Evolutionary conservation across 495 filamentous ascomycete genomes (phyloP).

Genomic region (Penicillium odoratum): DNA sequence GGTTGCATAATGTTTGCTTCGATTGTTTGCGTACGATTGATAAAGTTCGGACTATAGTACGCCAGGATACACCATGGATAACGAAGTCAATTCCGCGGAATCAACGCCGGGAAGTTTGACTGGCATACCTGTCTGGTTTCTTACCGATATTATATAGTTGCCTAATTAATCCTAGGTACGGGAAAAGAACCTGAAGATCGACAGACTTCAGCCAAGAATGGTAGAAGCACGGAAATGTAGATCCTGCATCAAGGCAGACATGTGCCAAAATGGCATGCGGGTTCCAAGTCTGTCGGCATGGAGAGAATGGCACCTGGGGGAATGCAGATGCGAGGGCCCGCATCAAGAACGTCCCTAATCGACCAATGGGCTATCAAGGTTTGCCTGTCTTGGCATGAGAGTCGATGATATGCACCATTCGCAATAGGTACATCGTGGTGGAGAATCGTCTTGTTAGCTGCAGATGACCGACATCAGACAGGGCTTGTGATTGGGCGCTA

Average conservation of each 20-base stretch:
- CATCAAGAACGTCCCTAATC: constrained; percentile 18
- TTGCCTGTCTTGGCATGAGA: constrained; percentile 12
- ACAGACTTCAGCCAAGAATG: background rate
- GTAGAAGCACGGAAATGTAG: constrained; percentile 1
- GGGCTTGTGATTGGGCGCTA: constrained; percentile 33
- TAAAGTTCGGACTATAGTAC: background rate
- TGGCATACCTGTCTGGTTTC: background rate
- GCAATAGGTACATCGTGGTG: constrained; percentile 17
- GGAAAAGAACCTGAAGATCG: constrained; percentile 1
- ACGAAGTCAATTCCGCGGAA: constrained; percentile 1
- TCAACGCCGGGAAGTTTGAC: background rate
- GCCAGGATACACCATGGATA: constrained; percentile 1
- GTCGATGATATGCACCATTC: constrained; percentile 22
- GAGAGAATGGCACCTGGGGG: constrained; percentile 22
- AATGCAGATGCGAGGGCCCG: constrained; percentile 36
- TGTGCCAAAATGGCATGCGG: constrained; percentile 12
- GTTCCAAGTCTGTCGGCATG: constrained; percentile 5
- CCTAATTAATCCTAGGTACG: constrained; percentile 1
- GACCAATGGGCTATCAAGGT: constrained; percentile 22
- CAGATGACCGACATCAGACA: constrained; percentile 31
- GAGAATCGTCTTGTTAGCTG: constrained; percentile 32
- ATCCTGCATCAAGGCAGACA: constrained; percentile 1
- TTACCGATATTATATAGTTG: background rate
- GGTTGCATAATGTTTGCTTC: constrained; percentile 10
- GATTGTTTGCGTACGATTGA: constrained; percentile 2